Conservation (phyloP, 148 eudicot genomes). For the Amaranthus cruentus region DNA sequence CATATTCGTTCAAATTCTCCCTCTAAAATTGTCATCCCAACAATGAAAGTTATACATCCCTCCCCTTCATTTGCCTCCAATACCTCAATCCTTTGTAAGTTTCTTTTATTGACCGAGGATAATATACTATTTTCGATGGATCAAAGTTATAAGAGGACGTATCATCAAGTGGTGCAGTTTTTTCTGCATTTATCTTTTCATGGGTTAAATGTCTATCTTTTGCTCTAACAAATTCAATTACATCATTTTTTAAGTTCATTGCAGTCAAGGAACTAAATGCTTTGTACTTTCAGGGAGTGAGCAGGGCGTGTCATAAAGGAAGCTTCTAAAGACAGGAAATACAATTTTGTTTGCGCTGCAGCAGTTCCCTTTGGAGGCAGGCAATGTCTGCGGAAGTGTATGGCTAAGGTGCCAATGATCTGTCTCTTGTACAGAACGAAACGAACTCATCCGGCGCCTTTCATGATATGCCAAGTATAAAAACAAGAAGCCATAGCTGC, state of each 20-base stretch:
- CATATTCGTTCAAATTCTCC: no score
- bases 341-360: slow-evolving; percentile 25
- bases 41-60: no score
- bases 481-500: slow-evolving; percentile 17
- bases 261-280: neutral
- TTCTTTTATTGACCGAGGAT: no score
- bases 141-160: no score
- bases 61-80: no score
- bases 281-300: slow-evolving; percentile 6
- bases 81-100: no score
- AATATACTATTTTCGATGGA: no score
- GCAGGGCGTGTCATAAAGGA: neutral
- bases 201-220: neutral
- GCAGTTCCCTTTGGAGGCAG: neutral
- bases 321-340: slow-evolving; percentile 14
- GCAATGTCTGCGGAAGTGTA: slow-evolving; percentile 3
- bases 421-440: slow-evolving; percentile 18
- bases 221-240: neutral
- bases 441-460: neutral
- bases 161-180: neutral
- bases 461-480: no score
- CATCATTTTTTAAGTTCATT: neutral
- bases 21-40: no score
- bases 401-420: slow-evolving; percentile 2
- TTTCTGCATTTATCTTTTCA: neutral